Conservation (phyloP, 768 basidiomycete genomes). For the Russula sp. region DNA sequence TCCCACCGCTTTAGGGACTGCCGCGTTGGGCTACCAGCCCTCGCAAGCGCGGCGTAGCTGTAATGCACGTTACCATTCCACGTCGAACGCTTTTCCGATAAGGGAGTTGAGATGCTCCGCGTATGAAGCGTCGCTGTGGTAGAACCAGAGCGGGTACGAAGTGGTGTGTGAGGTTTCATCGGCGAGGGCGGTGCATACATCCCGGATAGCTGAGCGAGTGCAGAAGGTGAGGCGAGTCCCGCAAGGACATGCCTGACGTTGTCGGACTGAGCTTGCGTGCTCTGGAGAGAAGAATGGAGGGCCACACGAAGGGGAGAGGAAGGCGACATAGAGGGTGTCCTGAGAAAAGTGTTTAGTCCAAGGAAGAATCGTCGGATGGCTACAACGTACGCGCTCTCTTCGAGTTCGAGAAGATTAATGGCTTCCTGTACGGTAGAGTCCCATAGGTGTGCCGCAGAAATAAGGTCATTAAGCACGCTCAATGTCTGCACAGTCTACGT, state of each 20-base stretch:
- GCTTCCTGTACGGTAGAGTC: conserved; percentile 69
- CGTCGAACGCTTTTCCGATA: conserved; percentile 53
- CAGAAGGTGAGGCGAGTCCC: conserved; percentile 64
- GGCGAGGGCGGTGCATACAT: conserved; percentile 87
- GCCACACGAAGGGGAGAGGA: conserved; percentile 58
- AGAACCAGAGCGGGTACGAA: conserved; percentile 43
- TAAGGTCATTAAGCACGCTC: conserved; percentile 58
- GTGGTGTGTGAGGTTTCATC: conserved; percentile 27
- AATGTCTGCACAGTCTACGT: conserved; percentile 45
- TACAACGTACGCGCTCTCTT: conserved; percentile 56
- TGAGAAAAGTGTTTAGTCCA: conserved; percentile 30
- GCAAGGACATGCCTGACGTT: conserved; percentile 73
- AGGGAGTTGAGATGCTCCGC: conserved; percentile 30
- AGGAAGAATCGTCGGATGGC: conserved; percentile 6
- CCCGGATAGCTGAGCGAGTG: conserved; percentile 72
- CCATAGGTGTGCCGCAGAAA: conserved; percentile 64
- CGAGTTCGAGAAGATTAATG: conserved; percentile 56
- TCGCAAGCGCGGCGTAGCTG: conserved; percentile 48
- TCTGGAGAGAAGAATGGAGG: conserved; percentile 66
- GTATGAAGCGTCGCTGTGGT: conserved; percentile 17
- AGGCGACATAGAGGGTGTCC: conserved; percentile 43
- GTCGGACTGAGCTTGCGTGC: conserved; percentile 75
- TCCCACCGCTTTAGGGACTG: conserved; percentile 41
- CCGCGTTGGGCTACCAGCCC: conserved; percentile 42
- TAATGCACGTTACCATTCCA: conserved; percentile 51